Evolutionary conservation across 495 filamentous ascomycete species (phyloP).

Genomic region (Penicillium paradoxum): DNA sequence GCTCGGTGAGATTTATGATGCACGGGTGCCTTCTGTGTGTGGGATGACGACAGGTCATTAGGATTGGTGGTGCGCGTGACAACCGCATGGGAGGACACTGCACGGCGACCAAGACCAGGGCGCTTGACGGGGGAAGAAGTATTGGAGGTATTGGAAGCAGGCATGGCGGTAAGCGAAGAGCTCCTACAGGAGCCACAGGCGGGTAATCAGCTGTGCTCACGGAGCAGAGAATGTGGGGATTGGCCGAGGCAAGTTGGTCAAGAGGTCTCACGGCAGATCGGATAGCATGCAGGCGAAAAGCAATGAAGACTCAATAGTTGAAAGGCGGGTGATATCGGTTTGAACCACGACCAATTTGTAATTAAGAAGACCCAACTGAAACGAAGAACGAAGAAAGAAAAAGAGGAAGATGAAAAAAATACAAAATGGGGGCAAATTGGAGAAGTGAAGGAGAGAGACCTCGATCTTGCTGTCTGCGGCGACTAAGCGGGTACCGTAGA

Average conservation of each 20-base stretch:
- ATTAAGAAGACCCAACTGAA: background rate
- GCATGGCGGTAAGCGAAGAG: conserved; percentile 32
- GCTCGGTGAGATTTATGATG: conserved; percentile 35
- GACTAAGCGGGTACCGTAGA: conserved; percentile 19
- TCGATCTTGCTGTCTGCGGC: conserved; percentile 25
- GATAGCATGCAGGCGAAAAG: conserved; percentile 26
- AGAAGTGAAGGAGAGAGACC: background rate
- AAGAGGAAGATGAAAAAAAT: background rate
- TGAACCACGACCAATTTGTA: background rate
- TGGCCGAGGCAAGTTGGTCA: conserved; percentile 22
- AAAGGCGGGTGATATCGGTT: conserved; percentile 15
- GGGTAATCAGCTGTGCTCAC: conserved; percentile 22
- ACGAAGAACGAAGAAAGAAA: background rate
- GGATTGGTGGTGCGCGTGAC: conserved; percentile 37
- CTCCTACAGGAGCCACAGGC: conserved; percentile 15
- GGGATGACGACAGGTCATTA: conserved; percentile 34
- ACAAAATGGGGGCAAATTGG: background rate
- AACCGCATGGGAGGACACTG: conserved; percentile 45
- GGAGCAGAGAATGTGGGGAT: conserved; percentile 26
- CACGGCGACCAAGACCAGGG: conserved; percentile 44
- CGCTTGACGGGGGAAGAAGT: conserved; percentile 46
- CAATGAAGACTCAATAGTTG: conserved; percentile 18
- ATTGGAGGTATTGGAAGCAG: conserved; percentile 27
- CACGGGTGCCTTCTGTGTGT: conserved; percentile 28
- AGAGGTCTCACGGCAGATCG: conserved; percentile 26